A percentile compares a stretch with the other conserved stretches of the same genome.
Conservation (phyloP, 169 alveolate genomes). For the Plasmodium yoelii region DNA sequence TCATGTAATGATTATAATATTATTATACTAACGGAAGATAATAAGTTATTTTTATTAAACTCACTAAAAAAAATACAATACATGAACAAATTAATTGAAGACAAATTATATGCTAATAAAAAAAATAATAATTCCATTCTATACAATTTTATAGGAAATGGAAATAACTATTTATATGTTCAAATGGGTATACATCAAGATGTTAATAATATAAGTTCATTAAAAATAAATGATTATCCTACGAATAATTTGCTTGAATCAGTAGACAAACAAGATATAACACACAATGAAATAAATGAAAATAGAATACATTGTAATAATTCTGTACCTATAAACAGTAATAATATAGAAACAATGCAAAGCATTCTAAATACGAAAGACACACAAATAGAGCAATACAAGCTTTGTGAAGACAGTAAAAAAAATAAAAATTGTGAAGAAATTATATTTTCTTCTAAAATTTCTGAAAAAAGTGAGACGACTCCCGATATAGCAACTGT, state of each 20-base stretch:
- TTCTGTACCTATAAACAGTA: too few relatives aligned
- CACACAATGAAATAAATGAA: not conserved
- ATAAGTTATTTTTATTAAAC: constrained; percentile 48
- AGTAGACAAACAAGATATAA: too few relatives aligned
- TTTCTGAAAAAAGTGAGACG: too few relatives aligned
- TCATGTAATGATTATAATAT: constrained; percentile 67
- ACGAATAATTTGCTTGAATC: too few relatives aligned
- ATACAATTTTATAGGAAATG: constrained; percentile 57
- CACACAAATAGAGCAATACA: not conserved
- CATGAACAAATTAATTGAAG: constrained; percentile 34
- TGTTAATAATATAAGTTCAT: not conserved
- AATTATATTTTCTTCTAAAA: too few relatives aligned
- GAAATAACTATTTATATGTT: constrained; percentile 41
- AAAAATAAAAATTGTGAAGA: too few relatives aligned
- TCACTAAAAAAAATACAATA: constrained; percentile 18
- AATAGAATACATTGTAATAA: not conserved
- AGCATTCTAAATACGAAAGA: too few relatives aligned
- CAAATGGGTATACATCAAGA: constrained; percentile 30
- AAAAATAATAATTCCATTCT: constrained; percentile 22
- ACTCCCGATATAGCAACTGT: too few relatives aligned
- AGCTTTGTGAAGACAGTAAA: too few relatives aligned
- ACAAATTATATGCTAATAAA: constrained; percentile 11
- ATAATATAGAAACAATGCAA: too few relatives aligned
- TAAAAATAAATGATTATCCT: not conserved
- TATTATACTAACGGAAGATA: constrained; percentile 55